Conservation (phyloP, 129 eudicot species). For the sunflower (Helianthus annuus) region HanXRQr2.0-SUNRISE NC_035436.2:24082695-24083194, state of each 20-base stretch:
- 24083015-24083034: constrained; percentile 68
- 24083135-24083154: constrained; percentile 79
- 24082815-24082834: neutral
- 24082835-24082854: neutral
- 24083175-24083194: constrained; percentile 33
- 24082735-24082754: neutral
- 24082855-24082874: neutral
- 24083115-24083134: constrained; percentile 56
- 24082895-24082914: neutral
- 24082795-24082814: neutral
- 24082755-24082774: neutral
- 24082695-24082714: neutral
- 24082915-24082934: neutral
- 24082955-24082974: neutral
- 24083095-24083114: constrained; percentile 77
- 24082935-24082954: neutral
- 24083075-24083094: constrained; percentile 86
- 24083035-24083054: constrained; percentile 60
- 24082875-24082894: neutral
- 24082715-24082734: neutral
- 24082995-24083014: neutral
- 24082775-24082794: neutral
- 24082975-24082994: neutral
- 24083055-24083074: constrained; percentile 74
- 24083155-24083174: constrained; percentile 88